Conservation (phyloP, 768 basidiomycete species). For the Collybia nuda region DNA sequence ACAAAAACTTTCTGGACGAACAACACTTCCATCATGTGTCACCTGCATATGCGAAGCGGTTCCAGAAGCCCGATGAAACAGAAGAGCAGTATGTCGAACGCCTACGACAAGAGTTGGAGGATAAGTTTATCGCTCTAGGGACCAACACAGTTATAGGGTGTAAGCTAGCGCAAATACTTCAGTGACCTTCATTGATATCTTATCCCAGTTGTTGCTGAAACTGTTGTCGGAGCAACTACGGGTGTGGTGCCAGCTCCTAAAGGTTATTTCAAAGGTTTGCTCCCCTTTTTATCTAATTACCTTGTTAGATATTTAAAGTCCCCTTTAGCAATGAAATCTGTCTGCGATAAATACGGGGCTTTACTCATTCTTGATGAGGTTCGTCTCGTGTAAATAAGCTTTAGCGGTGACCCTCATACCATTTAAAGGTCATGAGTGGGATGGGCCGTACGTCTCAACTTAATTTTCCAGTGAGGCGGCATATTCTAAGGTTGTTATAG, state of each 20-base stretch:
- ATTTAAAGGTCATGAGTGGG: slow-evolving; percentile 71
- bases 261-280: slow-evolving; percentile 71
- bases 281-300: background rate
- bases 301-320: background rate
- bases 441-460: slow-evolving; percentile 72
- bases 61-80: slow-evolving; percentile 65
- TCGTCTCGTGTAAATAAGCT: slow-evolving; percentile 7
- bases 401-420: background rate
- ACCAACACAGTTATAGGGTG: slow-evolving; percentile 83
- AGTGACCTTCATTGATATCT: too few species aligned
- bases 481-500: slow-evolving; percentile 31
- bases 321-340: slow-evolving; percentile 66
- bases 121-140: slow-evolving; percentile 81
- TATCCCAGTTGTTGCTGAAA: slow-evolving; percentile 71
- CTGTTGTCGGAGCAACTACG: slow-evolving; percentile 84
- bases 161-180: slow-evolving; percentile 28
- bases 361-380: slow-evolving; percentile 87
- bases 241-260: slow-evolving; percentile 77
- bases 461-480: background rate
- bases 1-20: slow-evolving; percentile 61
- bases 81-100: slow-evolving; percentile 81
- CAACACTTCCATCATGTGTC: slow-evolving; percentile 82
- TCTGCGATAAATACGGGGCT: slow-evolving; percentile 74
- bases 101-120: slow-evolving; percentile 77
- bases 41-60: slow-evolving; percentile 84